Evolutionary conservation across 805 yeast genomes (phyloP).

Genomic region (Candida arabinofermentans): DNA sequence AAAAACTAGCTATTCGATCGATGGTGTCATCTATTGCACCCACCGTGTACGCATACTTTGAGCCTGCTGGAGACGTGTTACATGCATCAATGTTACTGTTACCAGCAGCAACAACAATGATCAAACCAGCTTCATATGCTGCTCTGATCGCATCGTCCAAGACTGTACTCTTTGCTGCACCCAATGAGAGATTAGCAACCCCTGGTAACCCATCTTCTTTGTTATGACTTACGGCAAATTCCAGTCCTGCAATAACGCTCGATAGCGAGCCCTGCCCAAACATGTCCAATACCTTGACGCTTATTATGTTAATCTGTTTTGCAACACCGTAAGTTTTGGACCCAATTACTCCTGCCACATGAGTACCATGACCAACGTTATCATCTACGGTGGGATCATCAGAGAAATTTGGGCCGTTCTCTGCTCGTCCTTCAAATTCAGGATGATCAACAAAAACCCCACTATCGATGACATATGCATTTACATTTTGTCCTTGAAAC

Average conservation of each 20-base stretch:
- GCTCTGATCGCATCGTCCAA: constrained; percentile 75
- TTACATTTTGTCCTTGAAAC: constrained; percentile 53
- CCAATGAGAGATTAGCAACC: constrained; percentile 78
- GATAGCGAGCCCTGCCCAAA: constrained; percentile 70
- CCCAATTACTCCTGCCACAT: constrained; percentile 86
- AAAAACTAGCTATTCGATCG: constrained; percentile 69
- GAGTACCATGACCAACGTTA: constrained; percentile 86
- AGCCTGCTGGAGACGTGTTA: constrained; percentile 80
- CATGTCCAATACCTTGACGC: constrained; percentile 67
- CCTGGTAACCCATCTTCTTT: constrained; percentile 37
- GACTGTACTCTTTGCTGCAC: constrained; percentile 63
- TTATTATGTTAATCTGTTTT: constrained; percentile 59
- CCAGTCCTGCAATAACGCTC: constrained; percentile 61
- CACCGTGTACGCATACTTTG: constrained; percentile 66
- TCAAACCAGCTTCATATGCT: constrained; percentile 67
- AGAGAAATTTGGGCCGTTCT: constrained; percentile 58
- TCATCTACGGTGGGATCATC: constrained; percentile 58
- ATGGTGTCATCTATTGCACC: constrained; percentile 82
- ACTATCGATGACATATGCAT: constrained; percentile 79
- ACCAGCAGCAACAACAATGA: constrained; percentile 83
- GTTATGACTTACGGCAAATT: constrained; percentile 62
- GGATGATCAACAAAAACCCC: constrained; percentile 64
- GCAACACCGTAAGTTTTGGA: constrained; percentile 81
- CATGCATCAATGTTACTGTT: constrained; percentile 79
- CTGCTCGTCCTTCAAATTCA: constrained; percentile 63